Base-by-base conservation (phyloP, 345 rosid genomes). In the Odontarrhena argentea region DNA sequence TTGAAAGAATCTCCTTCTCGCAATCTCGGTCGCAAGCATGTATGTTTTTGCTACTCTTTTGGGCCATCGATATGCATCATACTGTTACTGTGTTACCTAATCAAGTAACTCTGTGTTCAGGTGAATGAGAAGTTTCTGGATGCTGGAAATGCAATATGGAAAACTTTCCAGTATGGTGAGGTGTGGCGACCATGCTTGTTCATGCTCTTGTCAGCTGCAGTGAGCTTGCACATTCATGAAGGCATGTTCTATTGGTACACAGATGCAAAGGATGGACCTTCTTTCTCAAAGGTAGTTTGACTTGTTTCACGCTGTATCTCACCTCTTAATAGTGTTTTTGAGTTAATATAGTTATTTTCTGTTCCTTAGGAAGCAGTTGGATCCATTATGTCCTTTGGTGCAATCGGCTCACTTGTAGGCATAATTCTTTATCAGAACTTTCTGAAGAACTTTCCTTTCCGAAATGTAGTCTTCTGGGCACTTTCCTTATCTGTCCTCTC, bases 181-280 rank as follows among this genome's bases (percentile, higher is more conserved):
- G 90, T 88, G 50, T 88, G 90, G 88, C 75, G 88, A 71, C 88
- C 90, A 26, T 86, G 92, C 74, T 59, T 88, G 46, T 88, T 84
- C 61, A 82, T 85, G 85, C 79, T 71, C 68, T 55, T 84, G 63
- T 88, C 92, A 38, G 76, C 84, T 69, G 77, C 92, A 55, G 56
- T 85, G 68, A 79, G 92, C 63, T 78, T 86, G 64, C 79, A 88
- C 63, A 78, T 88, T 58, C 87, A 82, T 47, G 87, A 88, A 69
- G 92, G 96, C 59, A 76, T 88, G 91, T 91, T 91, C 74, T 91
- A 88, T 60, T 91, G 96, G 92, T 83, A 81, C 59, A 88, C 97
- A 26, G 92, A 85, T 75, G 78, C 94, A 28, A 83, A 87, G 45
- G 87, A 77, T 22, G 96, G 94, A n/a, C 97, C 97, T 55, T 70